Evolutionary conservation across 306 rosid genomes (phyloP).

Genomic region (Vigna mungo): DNA sequence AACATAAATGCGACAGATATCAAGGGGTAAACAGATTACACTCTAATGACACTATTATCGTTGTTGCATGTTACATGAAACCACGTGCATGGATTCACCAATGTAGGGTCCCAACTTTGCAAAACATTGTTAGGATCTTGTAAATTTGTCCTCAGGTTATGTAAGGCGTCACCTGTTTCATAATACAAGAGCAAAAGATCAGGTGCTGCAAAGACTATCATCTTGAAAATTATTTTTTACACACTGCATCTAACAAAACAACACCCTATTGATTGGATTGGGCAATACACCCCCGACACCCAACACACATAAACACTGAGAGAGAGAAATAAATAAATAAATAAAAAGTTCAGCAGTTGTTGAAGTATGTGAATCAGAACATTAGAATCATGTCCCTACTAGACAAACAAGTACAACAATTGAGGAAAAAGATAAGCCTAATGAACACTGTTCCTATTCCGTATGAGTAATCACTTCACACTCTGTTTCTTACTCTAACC

Average conservation of each 20-base stretch:
- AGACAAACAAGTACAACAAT: neutral
- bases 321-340: neutral
- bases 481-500: neutral
- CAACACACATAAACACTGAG: neutral
- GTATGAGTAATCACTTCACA: neutral
- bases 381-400: neutral
- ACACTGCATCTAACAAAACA: conserved; percentile 13
- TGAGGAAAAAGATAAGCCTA: neutral
- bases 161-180: conserved; percentile 92
- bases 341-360: neutral
- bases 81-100: conserved; percentile 99
- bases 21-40: conserved; percentile 63
- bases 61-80: conserved; percentile 99
- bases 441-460: conserved; percentile 11
- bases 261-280: no score
- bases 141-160: conserved; percentile 85
- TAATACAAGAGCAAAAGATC: conserved; percentile 40
- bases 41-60: conserved; percentile 96
- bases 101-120: conserved; percentile 99
- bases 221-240: neutral
- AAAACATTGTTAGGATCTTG: conserved; percentile 93
- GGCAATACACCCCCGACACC: neutral
- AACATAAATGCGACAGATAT: conserved; percentile 20
- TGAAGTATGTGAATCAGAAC: neutral
- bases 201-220: conserved; percentile 28